These are phyloP conservation scores for Allium cepa DNA, from an alignment of 106 monocot species.

Conservation along the genomic window DNA sequence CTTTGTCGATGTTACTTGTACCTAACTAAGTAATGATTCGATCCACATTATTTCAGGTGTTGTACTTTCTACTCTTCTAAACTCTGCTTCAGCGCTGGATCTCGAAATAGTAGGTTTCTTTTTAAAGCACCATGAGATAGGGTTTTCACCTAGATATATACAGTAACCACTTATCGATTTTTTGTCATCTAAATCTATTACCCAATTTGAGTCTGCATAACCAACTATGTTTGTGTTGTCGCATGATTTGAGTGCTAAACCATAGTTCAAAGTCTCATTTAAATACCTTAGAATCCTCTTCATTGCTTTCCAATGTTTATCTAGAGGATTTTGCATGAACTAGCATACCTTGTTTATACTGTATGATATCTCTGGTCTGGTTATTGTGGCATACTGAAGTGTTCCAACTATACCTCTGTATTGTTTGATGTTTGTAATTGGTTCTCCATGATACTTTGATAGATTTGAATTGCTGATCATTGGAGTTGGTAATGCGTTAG, in stretches of 20 bases:
- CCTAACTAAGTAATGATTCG: background rate
- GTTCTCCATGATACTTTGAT: no score
- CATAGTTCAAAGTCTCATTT: background rate
- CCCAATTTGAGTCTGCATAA: background rate
- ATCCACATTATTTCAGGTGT: background rate
- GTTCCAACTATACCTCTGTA: slow-evolving; percentile 4
- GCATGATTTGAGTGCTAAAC: background rate
- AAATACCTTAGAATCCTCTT: background rate
- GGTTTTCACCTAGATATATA: background rate
- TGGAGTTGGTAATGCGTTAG: no score
- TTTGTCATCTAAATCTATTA: background rate
- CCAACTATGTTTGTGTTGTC: no score
- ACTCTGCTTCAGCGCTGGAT: background rate
- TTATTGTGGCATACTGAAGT: slow-evolving; percentile 3
- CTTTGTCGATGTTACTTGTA: no score
- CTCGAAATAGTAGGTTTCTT: background rate
- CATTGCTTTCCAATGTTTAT: background rate
- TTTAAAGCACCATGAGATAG: background rate
- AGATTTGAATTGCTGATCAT: no score
- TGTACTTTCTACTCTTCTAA: background rate
- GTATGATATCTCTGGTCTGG: background rate
- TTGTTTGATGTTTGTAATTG: background rate
- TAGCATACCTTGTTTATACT: background rate
- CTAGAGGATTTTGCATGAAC: slow-evolving; percentile 1
- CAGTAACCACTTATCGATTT: background rate